A percentile compares a stretch with the other conserved stretches of the same genome.
Conservation (phyloP, 176 grass and related monocot genomes). For the Dendrocalamus sinicus region DNA sequence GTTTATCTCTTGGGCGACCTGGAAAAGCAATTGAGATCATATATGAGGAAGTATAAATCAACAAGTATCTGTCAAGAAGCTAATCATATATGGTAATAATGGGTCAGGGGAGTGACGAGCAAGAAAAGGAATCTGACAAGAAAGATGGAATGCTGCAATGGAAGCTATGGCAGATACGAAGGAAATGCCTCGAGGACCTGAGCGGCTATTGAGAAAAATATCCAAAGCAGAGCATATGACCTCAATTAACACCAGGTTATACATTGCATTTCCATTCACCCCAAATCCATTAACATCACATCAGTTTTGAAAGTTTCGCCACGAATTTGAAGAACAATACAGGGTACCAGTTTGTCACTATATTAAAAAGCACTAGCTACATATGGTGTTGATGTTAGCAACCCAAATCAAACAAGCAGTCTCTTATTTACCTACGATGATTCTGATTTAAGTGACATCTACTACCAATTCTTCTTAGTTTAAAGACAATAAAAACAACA, state of each 20-base stretch:
- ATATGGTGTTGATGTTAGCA: neutral
- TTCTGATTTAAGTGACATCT: neutral
- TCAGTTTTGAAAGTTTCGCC: neutral
- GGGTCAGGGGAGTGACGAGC: neutral
- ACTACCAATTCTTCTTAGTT: neutral
- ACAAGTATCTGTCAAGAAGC: neutral
- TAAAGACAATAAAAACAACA: neutral
- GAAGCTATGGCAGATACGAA: neutral
- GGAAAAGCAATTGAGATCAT: conserved; percentile 21
- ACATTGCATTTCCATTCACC: neutral
- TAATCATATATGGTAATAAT: neutral
- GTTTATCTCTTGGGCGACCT: conserved; percentile 73
- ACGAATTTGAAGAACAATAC: neutral
- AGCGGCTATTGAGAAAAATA: neutral
- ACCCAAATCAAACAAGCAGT: neutral
- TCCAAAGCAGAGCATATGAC: neutral
- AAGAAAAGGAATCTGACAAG: conserved; percentile 9
- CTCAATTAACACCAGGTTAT: neutral
- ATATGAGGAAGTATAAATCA: neutral
- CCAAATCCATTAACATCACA: neutral
- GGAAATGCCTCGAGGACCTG: neutral
- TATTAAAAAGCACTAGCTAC: neutral
- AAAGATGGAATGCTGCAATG: no score
- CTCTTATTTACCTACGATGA: neutral
- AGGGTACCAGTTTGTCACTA: neutral